Percentiles rank a stretch among this genome's conserved stretches.
phyloP scores from a whole-genome alignment of 495 filamentous ascomycete species.

The Talaromyces wortmannii region DNA sequence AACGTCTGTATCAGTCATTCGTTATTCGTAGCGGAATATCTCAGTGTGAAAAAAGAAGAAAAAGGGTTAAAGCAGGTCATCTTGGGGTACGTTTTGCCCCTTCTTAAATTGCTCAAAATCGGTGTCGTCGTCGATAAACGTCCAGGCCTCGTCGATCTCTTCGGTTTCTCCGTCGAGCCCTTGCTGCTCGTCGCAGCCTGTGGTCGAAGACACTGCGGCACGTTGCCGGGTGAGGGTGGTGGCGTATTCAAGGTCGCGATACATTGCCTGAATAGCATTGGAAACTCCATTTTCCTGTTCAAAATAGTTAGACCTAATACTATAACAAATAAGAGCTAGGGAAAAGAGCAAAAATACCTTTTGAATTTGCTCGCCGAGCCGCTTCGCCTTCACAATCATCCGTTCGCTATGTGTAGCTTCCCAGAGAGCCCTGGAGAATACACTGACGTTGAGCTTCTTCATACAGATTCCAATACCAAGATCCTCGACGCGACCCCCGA shows the following conservation, averaged over 20 bases:
- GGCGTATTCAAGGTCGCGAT: conserved; percentile 95
- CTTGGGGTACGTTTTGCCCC: conserved; percentile 5
- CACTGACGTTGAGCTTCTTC: conserved; percentile 76
- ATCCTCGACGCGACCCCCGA: conserved; percentile 81
- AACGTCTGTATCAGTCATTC: no score
- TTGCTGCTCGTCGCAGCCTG: conserved; percentile 22
- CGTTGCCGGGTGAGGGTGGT: conserved; percentile 70
- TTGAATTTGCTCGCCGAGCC: conserved; percentile 80
- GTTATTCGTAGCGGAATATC: no score
- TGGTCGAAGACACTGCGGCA: conserved; percentile 30
- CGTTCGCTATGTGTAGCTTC: conserved; percentile 79
- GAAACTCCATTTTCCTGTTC: conserved; percentile 83
- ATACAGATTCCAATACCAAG: conserved; percentile 86
- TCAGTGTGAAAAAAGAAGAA: neutral
- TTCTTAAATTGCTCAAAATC: conserved; percentile 47
- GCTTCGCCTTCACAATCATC: conserved; percentile 80
- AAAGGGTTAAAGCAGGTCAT: neutral
- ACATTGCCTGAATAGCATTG: conserved; percentile 85
- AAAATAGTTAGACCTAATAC: conserved; percentile 1
- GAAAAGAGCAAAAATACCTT: conserved; percentile 48
- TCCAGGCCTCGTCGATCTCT: conserved; percentile 60
- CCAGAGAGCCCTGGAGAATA: conserved; percentile 85
- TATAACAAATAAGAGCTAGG: neutral
- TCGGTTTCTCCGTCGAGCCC: conserved; percentile 31
- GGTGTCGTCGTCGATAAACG: conserved; percentile 63